These are phyloP conservation scores for Claviceps capensis DNA, from an alignment of 2,329 filamentous ascomycete genomes.

Conservation along the genomic window DNA sequence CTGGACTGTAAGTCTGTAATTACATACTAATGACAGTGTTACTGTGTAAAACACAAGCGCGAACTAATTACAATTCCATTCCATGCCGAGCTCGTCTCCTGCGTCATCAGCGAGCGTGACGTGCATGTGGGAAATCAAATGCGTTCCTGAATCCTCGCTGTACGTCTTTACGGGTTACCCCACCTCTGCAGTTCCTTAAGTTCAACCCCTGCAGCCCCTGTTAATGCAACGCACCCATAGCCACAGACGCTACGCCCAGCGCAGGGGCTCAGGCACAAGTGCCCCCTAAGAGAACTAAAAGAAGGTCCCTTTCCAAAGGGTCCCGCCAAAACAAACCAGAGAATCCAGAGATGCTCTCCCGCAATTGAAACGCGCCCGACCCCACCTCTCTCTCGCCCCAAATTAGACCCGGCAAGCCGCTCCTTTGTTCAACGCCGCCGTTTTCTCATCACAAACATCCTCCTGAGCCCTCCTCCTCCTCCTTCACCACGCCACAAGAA, in stretches of 20 bases:
- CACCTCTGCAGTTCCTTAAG: no score
- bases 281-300: background rate
- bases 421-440: background rate
- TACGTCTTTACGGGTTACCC: no score
- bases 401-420: background rate
- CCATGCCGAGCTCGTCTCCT: no score
- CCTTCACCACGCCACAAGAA: no score
- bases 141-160: no score
- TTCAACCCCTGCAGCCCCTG: no score
- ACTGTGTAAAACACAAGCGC: no score
- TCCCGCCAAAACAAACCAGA: background rate
- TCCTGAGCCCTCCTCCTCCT: background rate
- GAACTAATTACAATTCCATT: no score
- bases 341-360: background rate
- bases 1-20: no score
- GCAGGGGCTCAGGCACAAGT: background rate
- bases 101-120: no score
- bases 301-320: background rate
- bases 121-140: no score
- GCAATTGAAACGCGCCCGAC: background rate
- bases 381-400: background rate
- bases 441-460: background rate
- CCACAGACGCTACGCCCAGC: background rate
- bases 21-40: no score
- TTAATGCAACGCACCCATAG: background rate